These are phyloP conservation scores for Ceratobasidium sp. DNA, from an alignment of 1,284 basidiomycete species.

Conservation along the genomic window DNA sequence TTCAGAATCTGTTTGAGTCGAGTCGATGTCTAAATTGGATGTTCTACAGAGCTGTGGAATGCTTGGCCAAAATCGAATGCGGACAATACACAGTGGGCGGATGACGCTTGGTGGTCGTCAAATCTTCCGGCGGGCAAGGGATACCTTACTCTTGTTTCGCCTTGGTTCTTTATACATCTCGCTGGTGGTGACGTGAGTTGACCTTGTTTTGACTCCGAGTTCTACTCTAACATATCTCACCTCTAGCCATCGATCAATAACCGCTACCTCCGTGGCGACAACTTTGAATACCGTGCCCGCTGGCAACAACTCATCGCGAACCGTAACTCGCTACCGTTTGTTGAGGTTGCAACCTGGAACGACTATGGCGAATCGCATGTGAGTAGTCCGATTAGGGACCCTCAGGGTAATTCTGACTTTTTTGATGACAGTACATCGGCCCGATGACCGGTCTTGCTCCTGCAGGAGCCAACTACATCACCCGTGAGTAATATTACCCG, in stretches of 20 bases:
- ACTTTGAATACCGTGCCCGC: conserved; percentile 59
- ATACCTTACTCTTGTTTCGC: conserved; percentile 60
- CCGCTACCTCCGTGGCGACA: conserved; percentile 60
- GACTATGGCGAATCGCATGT: conserved; percentile 43
- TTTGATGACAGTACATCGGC: conserved; percentile 44
- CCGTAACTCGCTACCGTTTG: conserved; percentile 55
- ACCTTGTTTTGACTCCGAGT: neutral
- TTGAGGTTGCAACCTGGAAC: conserved; percentile 58
- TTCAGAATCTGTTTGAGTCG: too few species aligned
- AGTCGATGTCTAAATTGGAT: too few species aligned
- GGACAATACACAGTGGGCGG: conserved; percentile 51
- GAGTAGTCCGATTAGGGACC: conserved; percentile 56
- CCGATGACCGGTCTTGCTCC: conserved; percentile 29
- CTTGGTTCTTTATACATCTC: conserved; percentile 61
- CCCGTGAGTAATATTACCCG: conserved; percentile 50
- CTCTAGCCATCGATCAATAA: conserved; percentile 54
- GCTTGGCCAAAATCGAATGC: conserved; percentile 53
- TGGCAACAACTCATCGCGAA: conserved; percentile 59
- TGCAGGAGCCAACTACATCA: conserved; percentile 44
- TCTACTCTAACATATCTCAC: neutral
- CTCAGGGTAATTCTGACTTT: neutral
- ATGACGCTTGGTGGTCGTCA: conserved; percentile 54
- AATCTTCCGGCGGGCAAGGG: conserved; percentile 54
- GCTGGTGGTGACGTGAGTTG: conserved; percentile 49
- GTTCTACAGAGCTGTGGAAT: conserved; percentile 39